phyloP scores from a whole-genome alignment of 768 basidiomycete genomes.

The Xanthoconium stramineum region DNA sequence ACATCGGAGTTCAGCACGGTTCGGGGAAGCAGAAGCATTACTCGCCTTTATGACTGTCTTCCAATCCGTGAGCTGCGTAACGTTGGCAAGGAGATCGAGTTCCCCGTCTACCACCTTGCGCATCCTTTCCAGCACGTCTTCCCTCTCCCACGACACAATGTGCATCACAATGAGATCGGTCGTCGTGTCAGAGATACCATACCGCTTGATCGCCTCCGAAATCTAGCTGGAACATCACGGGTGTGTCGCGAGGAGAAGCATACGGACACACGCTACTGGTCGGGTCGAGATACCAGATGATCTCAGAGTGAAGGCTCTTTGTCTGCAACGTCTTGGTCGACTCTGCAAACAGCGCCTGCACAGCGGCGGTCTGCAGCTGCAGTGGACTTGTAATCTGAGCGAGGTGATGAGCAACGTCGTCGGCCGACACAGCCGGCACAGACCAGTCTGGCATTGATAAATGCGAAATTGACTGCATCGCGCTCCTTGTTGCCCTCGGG shows the following conservation, averaged over 20 bases:
- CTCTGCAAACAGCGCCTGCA: constrained; percentile 74
- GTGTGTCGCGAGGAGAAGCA: neutral
- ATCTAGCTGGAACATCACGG: constrained; percentile 50
- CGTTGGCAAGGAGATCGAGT: constrained; percentile 43
- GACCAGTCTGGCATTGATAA: constrained; percentile 83
- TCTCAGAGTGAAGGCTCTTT: constrained; percentile 87
- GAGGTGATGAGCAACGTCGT: constrained; percentile 3
- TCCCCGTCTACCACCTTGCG: constrained; percentile 56
- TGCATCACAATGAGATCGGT: constrained; percentile 70
- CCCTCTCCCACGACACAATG: constrained; percentile 43
- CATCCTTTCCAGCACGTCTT: constrained; percentile 53
- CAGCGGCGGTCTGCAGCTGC: constrained; percentile 82
- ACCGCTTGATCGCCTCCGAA: constrained; percentile 80
- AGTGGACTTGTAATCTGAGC: constrained; percentile 75
- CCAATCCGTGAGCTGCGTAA: constrained; percentile 65
- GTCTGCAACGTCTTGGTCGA: constrained; percentile 62
- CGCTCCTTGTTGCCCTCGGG: constrained; percentile 64
- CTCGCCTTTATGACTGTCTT: constrained; percentile 67
- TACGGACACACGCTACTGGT: constrained; percentile 67
- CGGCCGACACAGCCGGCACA: constrained; percentile 26
- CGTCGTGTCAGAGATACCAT: constrained; percentile 72
- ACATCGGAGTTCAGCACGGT: neutral
- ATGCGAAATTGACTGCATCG: constrained; percentile 83
- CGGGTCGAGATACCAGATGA: constrained; percentile 84
- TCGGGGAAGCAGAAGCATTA: neutral